These are phyloP conservation scores for Spathaspora passalidarum DNA, from an alignment of 805 yeast genomes.

Conservation along the genomic window DNA sequence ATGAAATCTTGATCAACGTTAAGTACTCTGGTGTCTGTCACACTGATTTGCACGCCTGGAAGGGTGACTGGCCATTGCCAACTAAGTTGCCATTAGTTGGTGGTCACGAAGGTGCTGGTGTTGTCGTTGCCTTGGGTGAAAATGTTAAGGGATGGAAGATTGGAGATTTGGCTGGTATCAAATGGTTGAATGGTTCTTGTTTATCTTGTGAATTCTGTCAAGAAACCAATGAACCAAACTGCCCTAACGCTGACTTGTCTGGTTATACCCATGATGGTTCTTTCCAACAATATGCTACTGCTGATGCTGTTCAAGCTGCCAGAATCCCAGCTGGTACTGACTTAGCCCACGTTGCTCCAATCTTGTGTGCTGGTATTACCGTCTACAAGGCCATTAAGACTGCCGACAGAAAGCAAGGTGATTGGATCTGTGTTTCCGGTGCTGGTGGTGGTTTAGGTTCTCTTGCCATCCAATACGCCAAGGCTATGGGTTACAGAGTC, in stretches of 20 bases:
- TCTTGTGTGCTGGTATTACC: slow-evolving; percentile 67
- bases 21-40: slow-evolving; percentile 48
- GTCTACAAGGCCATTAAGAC: slow-evolving; percentile 67
- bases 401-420: slow-evolving; percentile 57
- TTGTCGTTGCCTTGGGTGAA: slow-evolving; percentile 40
- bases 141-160: slow-evolving; percentile 42
- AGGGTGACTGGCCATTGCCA: slow-evolving; percentile 45
- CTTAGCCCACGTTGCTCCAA: slow-evolving; percentile 56
- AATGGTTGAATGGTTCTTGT: slow-evolving; percentile 48
- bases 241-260: slow-evolving; percentile 64
- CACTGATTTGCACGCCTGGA: slow-evolving; percentile 47
- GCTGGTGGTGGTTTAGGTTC: slow-evolving; percentile 84
- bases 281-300: slow-evolving; percentile 65
- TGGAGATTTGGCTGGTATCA: slow-evolving; percentile 44
- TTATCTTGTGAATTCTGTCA: slow-evolving; percentile 41
- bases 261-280: slow-evolving; percentile 76
- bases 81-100: slow-evolving; percentile 47
- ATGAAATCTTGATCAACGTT: slow-evolving; percentile 40
- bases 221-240: slow-evolving; percentile 45
- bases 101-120: slow-evolving; percentile 51
- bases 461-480: slow-evolving; percentile 71
- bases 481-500: slow-evolving; percentile 68
- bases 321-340: slow-evolving; percentile 54
- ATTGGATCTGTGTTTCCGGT: slow-evolving; percentile 75
- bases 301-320: slow-evolving; percentile 64